Evolutionary conservation across 768 basidiomycete species (phyloP).

Genomic region (Leccinum fibrillosum): DNA sequence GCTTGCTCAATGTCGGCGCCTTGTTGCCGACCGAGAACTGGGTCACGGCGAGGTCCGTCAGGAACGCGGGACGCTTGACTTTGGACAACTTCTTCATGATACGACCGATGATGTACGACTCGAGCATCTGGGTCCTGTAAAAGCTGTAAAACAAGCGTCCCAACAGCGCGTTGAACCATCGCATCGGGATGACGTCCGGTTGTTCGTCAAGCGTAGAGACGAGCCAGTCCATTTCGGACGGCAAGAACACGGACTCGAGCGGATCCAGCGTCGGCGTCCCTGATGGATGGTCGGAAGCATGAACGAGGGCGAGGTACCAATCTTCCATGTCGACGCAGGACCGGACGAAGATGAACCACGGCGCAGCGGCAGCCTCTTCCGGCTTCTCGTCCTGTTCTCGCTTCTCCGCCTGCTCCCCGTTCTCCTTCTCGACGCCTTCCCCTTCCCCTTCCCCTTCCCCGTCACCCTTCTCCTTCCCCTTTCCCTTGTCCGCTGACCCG

Average conservation of each 20-base stretch:
- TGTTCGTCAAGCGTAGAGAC: slow-evolving; percentile 86
- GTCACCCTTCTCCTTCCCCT: neutral
- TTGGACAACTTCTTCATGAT: slow-evolving; percentile 94
- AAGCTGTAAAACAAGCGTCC: slow-evolving; percentile 92
- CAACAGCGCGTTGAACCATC: slow-evolving; percentile 94
- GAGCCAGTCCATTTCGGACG: slow-evolving; percentile 78
- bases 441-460: neutral
- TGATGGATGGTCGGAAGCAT: slow-evolving; percentile 63
- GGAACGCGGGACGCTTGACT: slow-evolving; percentile 84
- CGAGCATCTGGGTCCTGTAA: slow-evolving; percentile 80
- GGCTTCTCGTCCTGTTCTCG: slow-evolving; percentile 27
- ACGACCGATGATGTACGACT: slow-evolving; percentile 79
- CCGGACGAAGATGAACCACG: slow-evolving; percentile 94
- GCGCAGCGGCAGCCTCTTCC: slow-evolving; percentile 51
- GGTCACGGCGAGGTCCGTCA: slow-evolving; percentile 80
- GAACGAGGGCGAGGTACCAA: slow-evolving; percentile 84
- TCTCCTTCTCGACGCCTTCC: neutral
- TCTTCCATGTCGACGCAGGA: slow-evolving; percentile 94
- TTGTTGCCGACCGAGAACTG: slow-evolving; percentile 87
- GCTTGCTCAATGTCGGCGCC: slow-evolving; percentile 87
- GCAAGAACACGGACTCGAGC: slow-evolving; percentile 61
- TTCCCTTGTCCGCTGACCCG: slow-evolving; percentile 38
- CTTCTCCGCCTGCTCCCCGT: neutral
- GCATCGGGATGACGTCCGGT: slow-evolving; percentile 94
- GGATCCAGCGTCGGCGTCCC: slow-evolving; percentile 61